Evolutionary conservation across 768 basidiomycete genomes (phyloP).

Genomic region (Rhizopogon sp.): DNA sequence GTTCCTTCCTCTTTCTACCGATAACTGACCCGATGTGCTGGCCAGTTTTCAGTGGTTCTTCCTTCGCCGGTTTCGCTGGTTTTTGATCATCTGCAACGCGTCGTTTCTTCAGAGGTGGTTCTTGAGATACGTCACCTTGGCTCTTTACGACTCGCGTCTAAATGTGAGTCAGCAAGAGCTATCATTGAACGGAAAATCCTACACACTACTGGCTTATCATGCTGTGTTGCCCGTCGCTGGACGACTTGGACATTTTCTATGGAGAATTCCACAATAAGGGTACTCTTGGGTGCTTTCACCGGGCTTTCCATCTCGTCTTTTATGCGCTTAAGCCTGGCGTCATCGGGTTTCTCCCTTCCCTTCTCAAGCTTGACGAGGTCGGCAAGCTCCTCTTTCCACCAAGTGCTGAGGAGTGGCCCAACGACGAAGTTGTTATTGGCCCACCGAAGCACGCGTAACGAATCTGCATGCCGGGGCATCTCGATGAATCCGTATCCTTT

Average conservation of each 20-base stretch:
- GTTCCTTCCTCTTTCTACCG: conserved; percentile 74
- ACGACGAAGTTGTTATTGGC: conserved; percentile 84
- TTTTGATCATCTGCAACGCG: conserved; percentile 22
- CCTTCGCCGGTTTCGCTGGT: conserved; percentile 17
- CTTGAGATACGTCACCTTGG: conserved; percentile 18
- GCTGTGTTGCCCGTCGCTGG: conserved; percentile 59
- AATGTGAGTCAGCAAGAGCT: neutral
- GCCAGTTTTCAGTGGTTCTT: conserved; percentile 22
- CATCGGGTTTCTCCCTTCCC: conserved; percentile 40
- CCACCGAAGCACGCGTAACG: conserved; percentile 88
- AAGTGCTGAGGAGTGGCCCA: conserved; percentile 58
- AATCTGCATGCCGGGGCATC: conserved; percentile 82
- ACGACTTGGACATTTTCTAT: conserved; percentile 94
- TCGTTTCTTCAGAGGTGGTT: conserved; percentile 37
- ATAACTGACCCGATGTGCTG: conserved; percentile 65
- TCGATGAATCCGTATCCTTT: conserved; percentile 97
- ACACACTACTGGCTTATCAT: conserved; percentile 26
- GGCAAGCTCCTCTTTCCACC: conserved; percentile 81
- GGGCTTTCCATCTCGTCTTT: conserved; percentile 45
- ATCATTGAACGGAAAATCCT: neutral
- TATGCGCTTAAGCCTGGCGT: conserved; percentile 50
- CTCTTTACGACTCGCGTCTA: conserved; percentile 1
- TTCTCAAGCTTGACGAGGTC: conserved; percentile 55
- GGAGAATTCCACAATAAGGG: conserved; percentile 90
- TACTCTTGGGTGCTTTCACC: conserved; percentile 37